Evolutionary conservation across 2,329 filamentous ascomycete species (phyloP).

Genomic region (Nemania sp.): DNA sequence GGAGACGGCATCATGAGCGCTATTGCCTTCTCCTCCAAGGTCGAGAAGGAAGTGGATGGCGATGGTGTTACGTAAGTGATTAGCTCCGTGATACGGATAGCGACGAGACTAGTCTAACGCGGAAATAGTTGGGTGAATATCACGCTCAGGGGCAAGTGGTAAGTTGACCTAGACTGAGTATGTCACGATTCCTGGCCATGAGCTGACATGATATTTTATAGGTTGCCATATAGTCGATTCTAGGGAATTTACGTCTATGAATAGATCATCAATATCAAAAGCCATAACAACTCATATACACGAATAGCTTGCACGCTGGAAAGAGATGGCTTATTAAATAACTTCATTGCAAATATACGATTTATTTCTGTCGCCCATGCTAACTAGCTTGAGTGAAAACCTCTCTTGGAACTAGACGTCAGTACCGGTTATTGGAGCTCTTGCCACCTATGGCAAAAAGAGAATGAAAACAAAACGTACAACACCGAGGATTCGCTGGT

Average conservation of each 20-base stretch:
- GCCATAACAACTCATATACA: not conserved
- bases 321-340: not conserved
- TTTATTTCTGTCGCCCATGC: too few species aligned
- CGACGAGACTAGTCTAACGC: conserved; percentile 20
- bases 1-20: conserved; percentile 97
- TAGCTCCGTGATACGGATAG: not conserved
- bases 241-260: conserved; percentile 28
- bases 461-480: too few species aligned
- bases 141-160: conserved; percentile 51
- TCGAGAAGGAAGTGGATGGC: conserved; percentile 93
- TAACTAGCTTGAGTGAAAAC: too few species aligned
- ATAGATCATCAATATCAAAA: not conserved
- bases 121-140: conserved; percentile 50
- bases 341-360: not conserved
- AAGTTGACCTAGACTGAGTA: conserved; percentile 29
- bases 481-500: too few species aligned
- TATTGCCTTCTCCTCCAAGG: conserved; percentile 88
- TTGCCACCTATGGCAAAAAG: too few species aligned
- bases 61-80: conserved; percentile 70
- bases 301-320: not conserved
- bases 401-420: too few species aligned
- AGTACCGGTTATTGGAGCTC: too few species aligned
- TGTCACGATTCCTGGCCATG: not conserved
- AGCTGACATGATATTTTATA: conserved; percentile 39
- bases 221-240: conserved; percentile 50